Percentiles rank a stretch among this genome's conserved stretches.
Evolutionary conservation across 1,284 basidiomycete genomes (phyloP).

Genomic region (Ustilago nuda): DNA sequence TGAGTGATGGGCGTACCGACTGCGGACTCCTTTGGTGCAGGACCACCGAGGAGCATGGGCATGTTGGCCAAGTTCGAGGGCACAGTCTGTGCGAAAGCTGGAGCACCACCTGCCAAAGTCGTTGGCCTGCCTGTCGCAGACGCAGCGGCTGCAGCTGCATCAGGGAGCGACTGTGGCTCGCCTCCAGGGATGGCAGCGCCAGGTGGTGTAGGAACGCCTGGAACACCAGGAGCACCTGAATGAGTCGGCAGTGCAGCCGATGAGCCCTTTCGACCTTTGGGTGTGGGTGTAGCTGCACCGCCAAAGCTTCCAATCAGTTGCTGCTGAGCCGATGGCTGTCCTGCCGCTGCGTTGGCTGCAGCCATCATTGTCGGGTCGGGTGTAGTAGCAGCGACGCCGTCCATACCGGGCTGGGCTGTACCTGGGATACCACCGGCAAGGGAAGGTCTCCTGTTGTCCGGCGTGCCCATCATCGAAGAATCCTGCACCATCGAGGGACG

Average conservation of each 20-base stretch:
- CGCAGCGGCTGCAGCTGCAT: slow-evolving; percentile 39
- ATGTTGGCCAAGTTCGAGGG: slow-evolving; percentile 63
- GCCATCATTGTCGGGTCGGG: slow-evolving; percentile 42
- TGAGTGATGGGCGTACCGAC: slow-evolving; percentile 73
- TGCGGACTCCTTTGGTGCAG: slow-evolving; percentile 63
- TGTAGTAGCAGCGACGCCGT: slow-evolving; percentile 26
- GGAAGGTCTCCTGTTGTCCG: slow-evolving; percentile 30
- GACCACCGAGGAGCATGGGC: slow-evolving; percentile 67
- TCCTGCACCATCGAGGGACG: slow-evolving; percentile 43
- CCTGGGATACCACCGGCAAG: slow-evolving; percentile 16
- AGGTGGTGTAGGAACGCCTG: slow-evolving; percentile 7
- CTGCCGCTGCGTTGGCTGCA: slow-evolving; percentile 40
- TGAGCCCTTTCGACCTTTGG: slow-evolving; percentile 28
- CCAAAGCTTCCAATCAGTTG: slow-evolving; percentile 44
- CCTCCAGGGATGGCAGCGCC: slow-evolving; percentile 4
- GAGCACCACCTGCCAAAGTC: slow-evolving; percentile 32
- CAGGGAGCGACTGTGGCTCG: slow-evolving; percentile 30
- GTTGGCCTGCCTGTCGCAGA: slow-evolving; percentile 50
- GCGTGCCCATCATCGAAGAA: slow-evolving; percentile 20
- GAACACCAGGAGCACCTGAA: slow-evolving; percentile 10
- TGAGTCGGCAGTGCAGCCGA: slow-evolving; percentile 14
- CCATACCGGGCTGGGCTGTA: slow-evolving; percentile 20
- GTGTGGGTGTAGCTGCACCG: slow-evolving; percentile 12
- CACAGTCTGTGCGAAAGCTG: slow-evolving; percentile 44
- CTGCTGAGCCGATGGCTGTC: slow-evolving; percentile 37